Evolutionary conservation across 768 basidiomycete species (phyloP).

Genomic region (Botryobasidium botryosum): DNA sequence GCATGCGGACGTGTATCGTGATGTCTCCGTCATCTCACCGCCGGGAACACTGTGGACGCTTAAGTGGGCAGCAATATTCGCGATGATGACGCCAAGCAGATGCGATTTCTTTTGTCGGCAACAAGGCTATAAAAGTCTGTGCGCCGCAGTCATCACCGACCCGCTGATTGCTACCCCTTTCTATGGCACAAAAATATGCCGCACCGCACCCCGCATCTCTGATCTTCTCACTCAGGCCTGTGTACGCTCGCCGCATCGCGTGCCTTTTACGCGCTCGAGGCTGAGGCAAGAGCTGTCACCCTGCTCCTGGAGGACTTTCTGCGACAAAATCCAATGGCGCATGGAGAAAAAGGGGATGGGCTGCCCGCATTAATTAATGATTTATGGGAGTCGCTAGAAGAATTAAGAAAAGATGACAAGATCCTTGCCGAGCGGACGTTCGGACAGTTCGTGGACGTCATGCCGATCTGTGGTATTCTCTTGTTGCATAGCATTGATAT

Average conservation of each 20-base stretch:
- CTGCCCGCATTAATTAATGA: slow-evolving; percentile 29
- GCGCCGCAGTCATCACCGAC: no score
- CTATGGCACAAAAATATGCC: no score
- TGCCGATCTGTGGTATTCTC: slow-evolving; percentile 55
- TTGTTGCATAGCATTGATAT: no score
- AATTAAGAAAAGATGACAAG: slow-evolving; percentile 16
- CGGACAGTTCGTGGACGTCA: slow-evolving; percentile 28
- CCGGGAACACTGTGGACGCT: no score
- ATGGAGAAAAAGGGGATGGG: slow-evolving; percentile 35
- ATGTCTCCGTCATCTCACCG: no score
- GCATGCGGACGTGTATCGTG: no score
- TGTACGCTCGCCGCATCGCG: slow-evolving; percentile 62
- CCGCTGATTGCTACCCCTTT: no score
- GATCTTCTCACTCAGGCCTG: slow-evolving; percentile 54
- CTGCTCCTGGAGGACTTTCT: slow-evolving; percentile 35
- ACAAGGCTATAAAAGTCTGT: no score
- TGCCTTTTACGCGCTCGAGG: slow-evolving; percentile 66
- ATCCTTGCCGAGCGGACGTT: not conserved
- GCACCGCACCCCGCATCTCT: slow-evolving; percentile 38
- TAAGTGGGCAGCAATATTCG: no score
- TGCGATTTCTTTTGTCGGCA: no score
- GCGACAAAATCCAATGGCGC: slow-evolving; percentile 58
- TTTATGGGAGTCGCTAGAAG: no score
- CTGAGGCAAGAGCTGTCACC: slow-evolving; percentile 48
- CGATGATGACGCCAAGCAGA: no score